Conservation (phyloP, 148 eudicot genomes). For the Cornus controversa region DNA sequence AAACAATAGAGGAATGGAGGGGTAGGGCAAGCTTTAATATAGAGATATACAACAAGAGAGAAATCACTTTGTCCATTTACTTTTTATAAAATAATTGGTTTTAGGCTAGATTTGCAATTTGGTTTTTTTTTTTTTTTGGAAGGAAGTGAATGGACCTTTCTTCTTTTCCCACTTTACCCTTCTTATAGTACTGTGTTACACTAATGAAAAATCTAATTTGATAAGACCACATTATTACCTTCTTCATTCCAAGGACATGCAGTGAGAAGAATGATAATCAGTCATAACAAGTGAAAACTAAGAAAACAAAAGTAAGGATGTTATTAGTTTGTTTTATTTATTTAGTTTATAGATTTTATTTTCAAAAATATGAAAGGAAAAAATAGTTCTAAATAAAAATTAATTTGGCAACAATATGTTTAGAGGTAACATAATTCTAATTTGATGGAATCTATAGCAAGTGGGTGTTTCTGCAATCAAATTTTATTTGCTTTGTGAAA, state of each 20-base stretch:
- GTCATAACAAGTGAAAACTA: no score
- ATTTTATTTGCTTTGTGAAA: background rate
- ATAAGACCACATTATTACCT: background rate
- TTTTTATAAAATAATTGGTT: background rate
- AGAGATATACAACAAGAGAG: slow-evolving; percentile 9
- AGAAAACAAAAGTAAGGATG: no score
- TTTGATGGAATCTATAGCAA: no score
- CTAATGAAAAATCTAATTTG: background rate
- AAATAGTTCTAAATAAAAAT: no score
- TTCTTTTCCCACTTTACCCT: slow-evolving; percentile 15
- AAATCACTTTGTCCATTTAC: background rate
- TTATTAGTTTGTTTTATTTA: no score
- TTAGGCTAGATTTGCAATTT: slow-evolving; percentile 10
- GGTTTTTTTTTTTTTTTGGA: background rate
- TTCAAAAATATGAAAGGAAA: no score
- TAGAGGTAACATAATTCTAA: no score
- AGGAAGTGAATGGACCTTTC: background rate
- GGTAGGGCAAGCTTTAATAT: slow-evolving; percentile 21
- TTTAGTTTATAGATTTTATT: no score
- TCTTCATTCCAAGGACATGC: background rate
- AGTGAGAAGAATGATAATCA: background rate
- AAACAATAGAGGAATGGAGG: slow-evolving; percentile 20
- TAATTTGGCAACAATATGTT: no score
- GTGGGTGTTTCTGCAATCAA: background rate
- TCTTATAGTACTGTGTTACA: background rate